Evolutionary conservation across 306 rosid genomes (phyloP).

Genomic region (Rosa multiflora): DNA sequence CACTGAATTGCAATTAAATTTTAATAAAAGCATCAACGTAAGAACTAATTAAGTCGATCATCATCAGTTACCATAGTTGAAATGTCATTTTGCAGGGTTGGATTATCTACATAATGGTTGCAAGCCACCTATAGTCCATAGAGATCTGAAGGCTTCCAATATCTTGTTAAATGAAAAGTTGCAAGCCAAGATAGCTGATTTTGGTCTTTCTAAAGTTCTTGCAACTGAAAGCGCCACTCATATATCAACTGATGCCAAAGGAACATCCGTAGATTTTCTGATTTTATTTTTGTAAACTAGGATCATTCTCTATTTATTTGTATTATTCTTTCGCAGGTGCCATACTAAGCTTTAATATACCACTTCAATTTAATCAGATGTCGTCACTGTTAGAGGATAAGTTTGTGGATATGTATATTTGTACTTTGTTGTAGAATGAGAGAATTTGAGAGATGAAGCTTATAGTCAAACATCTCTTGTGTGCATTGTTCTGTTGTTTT

Average conservation of each 20-base stretch:
- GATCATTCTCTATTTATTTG: no score
- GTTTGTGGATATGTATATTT: no score
- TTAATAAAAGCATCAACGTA: background rate
- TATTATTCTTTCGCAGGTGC: no score
- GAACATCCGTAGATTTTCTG: constrained; percentile 15
- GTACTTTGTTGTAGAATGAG: no score
- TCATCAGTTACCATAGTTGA: background rate
- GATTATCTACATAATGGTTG: constrained; percentile 32
- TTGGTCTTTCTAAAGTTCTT: constrained; percentile 47
- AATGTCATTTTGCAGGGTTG: constrained; percentile 17
- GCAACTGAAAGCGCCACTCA: constrained; percentile 28
- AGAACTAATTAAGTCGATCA: background rate
- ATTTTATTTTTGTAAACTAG: no score
- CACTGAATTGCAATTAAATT: no score
- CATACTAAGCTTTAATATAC: no score
- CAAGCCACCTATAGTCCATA: constrained; percentile 36
- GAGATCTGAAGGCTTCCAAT: constrained; percentile 56
- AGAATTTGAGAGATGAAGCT: no score
- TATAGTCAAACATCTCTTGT: no score
- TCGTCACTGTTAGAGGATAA: no score
- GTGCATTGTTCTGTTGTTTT: no score
- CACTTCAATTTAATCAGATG: no score
- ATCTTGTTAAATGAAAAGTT: constrained; percentile 38
- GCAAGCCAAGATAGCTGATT: constrained; percentile 49
- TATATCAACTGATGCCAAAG: constrained; percentile 28